Conservation (phyloP, 768 basidiomycete species). For the Tricholoma furcatifolium region DNA sequence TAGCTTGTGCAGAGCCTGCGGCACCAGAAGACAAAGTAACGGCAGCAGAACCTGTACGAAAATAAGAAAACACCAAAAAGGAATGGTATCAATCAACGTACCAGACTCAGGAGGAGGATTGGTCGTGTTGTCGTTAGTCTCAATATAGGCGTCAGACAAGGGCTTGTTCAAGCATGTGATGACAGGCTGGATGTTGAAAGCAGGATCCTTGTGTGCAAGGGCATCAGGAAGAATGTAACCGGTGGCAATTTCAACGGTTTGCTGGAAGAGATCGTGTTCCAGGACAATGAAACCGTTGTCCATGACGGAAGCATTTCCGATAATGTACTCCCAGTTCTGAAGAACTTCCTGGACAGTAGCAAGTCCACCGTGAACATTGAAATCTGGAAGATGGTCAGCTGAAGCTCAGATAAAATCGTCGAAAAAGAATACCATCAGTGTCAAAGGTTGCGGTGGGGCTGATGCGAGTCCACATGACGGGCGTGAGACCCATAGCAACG, state of each 20-base stretch:
- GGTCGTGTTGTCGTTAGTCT: slow-evolving; percentile 73
- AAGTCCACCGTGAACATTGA: slow-evolving; percentile 70
- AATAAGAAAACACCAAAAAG: slow-evolving; percentile 21
- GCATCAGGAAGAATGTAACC: slow-evolving; percentile 86
- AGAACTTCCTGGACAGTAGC: slow-evolving; percentile 58
- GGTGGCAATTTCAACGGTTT: slow-evolving; percentile 81
- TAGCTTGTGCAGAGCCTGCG: slow-evolving; percentile 32
- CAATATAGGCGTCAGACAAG: slow-evolving; percentile 70
- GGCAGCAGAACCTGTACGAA: slow-evolving; percentile 27
- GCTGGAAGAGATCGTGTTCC: slow-evolving; percentile 84
- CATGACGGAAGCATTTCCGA: slow-evolving; percentile 56
- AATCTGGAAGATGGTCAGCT: slow-evolving; percentile 48
- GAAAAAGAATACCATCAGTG: slow-evolving; percentile 48
- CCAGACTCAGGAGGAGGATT: slow-evolving; percentile 57
- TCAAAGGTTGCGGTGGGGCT: slow-evolving; percentile 64
- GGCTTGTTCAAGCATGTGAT: slow-evolving; percentile 61
- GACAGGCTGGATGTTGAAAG: slow-evolving; percentile 72
- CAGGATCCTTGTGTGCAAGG: slow-evolving; percentile 53
- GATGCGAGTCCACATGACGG: slow-evolving; percentile 83
- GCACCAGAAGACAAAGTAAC: slow-evolving; percentile 32
- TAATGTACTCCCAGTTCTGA: slow-evolving; percentile 72
- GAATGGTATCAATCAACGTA: slow-evolving; percentile 36
- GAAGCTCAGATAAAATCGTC: not conserved
- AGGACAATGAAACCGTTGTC: slow-evolving; percentile 85
- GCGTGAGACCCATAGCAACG: slow-evolving; percentile 76